phyloP scores from a whole-genome alignment of 768 basidiomycete genomes.

The Hemileccinum rubropunctum region DNA sequence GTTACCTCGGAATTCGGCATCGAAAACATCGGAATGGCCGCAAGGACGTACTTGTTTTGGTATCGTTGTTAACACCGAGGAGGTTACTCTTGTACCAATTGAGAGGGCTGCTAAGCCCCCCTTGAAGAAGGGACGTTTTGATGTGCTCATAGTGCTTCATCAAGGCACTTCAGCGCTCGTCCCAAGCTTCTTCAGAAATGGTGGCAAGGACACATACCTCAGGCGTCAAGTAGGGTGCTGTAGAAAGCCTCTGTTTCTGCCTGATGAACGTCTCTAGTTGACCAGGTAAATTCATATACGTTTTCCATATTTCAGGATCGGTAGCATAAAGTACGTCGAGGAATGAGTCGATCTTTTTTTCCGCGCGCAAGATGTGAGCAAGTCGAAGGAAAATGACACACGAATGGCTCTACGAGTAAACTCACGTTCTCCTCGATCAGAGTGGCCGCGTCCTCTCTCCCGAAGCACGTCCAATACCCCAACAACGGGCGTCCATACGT shows the following conservation, averaged over 20 bases:
- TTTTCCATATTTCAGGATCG: slow-evolving; percentile 35
- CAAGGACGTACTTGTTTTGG: slow-evolving; percentile 26
- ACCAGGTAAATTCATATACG: slow-evolving; percentile 34
- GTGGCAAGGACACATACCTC: slow-evolving; percentile 23
- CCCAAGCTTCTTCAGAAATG: neutral
- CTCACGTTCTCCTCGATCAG: slow-evolving; percentile 36
- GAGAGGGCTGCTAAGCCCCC: slow-evolving; percentile 34
- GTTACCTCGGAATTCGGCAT: neutral
- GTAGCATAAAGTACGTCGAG: slow-evolving; percentile 33
- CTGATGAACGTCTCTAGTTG: slow-evolving; percentile 30
- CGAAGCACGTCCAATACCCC: slow-evolving; percentile 44
- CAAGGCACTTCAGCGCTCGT: neutral
- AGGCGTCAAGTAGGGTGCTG: slow-evolving; percentile 31
- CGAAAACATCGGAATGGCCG: neutral
- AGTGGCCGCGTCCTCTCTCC: slow-evolving; percentile 27
- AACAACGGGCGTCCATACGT: slow-evolving; percentile 36
- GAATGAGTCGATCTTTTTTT: slow-evolving; percentile 38
- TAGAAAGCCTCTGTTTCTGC: slow-evolving; percentile 20
- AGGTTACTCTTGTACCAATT: slow-evolving; percentile 38
- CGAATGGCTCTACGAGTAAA: neutral
- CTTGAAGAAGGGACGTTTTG: slow-evolving; percentile 24
- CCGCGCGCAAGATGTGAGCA: neutral
- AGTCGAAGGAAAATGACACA: neutral
- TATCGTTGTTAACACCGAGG: slow-evolving; percentile 26
- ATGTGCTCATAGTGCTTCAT: slow-evolving; percentile 30